Percentiles rank a stretch among this genome's conserved stretches.
These are phyloP conservation scores for Mangifera indica DNA, from an alignment of 345 rosid genomes.

Conservation along the genomic window DNA sequence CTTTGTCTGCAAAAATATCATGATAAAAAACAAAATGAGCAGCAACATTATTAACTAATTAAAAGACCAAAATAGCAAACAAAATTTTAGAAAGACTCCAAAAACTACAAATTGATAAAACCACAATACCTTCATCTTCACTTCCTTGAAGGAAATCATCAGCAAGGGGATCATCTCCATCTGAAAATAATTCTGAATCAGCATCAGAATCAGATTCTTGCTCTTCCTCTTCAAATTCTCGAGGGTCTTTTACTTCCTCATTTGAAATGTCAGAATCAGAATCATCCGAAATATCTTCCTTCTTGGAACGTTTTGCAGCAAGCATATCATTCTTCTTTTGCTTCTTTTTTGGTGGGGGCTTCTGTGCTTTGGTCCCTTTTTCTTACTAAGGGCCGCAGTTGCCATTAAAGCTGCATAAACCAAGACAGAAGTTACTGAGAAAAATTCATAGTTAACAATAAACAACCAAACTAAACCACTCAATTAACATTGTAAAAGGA, in stretches of 20 bases:
- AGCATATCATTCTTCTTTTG: conserved; percentile 45
- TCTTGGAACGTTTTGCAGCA: conserved; percentile 35
- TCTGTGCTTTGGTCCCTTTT: conserved; percentile 39
- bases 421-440: not conserved
- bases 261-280: conserved; percentile 48
- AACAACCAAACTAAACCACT: not conserved
- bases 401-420: conserved; percentile 36
- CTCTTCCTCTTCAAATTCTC: conserved; percentile 43
- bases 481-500: not conserved
- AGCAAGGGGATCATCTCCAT: too few relatives aligned
- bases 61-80: not conserved
- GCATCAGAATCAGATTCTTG: conserved; percentile 36
- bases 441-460: not conserved
- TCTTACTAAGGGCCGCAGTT: conserved; percentile 48
- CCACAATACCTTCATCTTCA: conserved; percentile 43
- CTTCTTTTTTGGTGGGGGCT: conserved; percentile 51
- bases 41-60: not conserved
- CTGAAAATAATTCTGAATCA: conserved; percentile 52
- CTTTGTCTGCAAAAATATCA: conserved; percentile 28
- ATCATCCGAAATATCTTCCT: conserved; percentile 38
- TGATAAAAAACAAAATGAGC: not conserved
- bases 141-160: too few relatives aligned
- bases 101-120: not conserved
- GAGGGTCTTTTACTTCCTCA: conserved; percentile 39
- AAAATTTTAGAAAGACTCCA: not conserved